phyloP scores from a whole-genome alignment of 139 green algal species.

The Chlorella sp. region DNA sequence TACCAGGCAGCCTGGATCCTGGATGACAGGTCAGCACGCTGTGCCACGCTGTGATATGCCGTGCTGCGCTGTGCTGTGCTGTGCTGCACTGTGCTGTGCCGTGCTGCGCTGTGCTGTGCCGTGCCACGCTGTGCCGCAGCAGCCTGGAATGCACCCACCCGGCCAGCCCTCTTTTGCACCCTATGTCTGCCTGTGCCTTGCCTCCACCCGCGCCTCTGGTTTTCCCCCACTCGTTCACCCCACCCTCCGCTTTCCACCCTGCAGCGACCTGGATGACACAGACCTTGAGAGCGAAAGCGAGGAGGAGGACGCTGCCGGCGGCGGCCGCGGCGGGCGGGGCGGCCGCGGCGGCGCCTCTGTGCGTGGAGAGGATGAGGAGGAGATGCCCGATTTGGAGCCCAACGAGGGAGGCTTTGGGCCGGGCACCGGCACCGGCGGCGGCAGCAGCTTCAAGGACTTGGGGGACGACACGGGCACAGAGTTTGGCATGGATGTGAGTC shows the following conservation, averaged over 20 bases:
- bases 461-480: slow-evolving; percentile 54
- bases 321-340: not conserved
- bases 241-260: not conserved
- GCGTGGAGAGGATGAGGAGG: slow-evolving; percentile 1
- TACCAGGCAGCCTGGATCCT: slow-evolving; percentile 97
- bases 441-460: slow-evolving; percentile 18
- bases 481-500: slow-evolving; percentile 45
- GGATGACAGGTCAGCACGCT: slow-evolving; percentile 47
- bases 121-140: no score
- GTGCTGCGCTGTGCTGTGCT: not conserved
- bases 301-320: slow-evolving; percentile 33
- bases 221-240: not conserved
- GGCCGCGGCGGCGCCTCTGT: not conserved
- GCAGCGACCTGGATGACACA: slow-evolving; percentile 33
- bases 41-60: not conserved
- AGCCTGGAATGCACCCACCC: not conserved
- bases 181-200: not conserved
- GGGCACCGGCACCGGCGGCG: slow-evolving; percentile 6
- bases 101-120: not conserved
- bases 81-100: not conserved
- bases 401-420: not conserved
- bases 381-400: slow-evolving; percentile 33
- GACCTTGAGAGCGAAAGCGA: slow-evolving; percentile 45
- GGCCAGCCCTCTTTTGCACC: not conserved
- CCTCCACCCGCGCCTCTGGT: not conserved